Evolutionary conservation across 2,329 filamentous ascomycete genomes (phyloP), one percentile per base, ranked within the genome.

Genomic region (Tolypocladium tropicale): DNA sequence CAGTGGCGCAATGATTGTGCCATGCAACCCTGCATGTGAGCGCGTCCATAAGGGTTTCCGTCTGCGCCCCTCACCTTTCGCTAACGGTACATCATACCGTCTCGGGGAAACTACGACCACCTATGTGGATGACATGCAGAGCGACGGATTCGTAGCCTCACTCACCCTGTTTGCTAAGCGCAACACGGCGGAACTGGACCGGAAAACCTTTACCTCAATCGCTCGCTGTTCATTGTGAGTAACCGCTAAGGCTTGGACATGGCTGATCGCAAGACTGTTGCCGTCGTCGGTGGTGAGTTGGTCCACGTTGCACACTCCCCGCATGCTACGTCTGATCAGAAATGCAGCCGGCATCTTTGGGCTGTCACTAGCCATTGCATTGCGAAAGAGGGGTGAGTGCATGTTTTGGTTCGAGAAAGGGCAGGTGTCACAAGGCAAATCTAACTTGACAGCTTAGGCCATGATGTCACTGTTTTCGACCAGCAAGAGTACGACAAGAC

Each of bases 321-420:
- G 43, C 43, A n/a, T 30, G 43, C 16, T 18, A 18, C 1, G 25
- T 48, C 43, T 48, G 25, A 30, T 25, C 25, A 16, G 16, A 30
- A 9, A 28, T 53, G 10, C 16, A 65, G 63, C 63, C 49, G 63
- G 63, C 34, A 58, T 65, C 21, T 65, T 64, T 39, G 63, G 63
- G 37, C 58, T 63, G 3, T 65, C 63, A 25, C 46, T 65, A n/a
- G 61, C 62, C 9, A 52, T 64, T 41, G 60, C 60, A 30, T 55
- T 65, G 43, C 57, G 58, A n/a, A 59, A 61, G 39, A 60, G 55
- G 32, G 56, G 63, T 64, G 55, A 51, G 58, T 53, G 32, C 46
- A 9, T 25, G 3, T 16, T 21, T 11, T 28, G 10, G 7, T 3
- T 48, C 16, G 43, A 10, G 6, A 3, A 30, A 11, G n/a, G 25